Evolutionary conservation across 148 eudicot species (phyloP).

Genomic region (Cornus florida): DNA sequence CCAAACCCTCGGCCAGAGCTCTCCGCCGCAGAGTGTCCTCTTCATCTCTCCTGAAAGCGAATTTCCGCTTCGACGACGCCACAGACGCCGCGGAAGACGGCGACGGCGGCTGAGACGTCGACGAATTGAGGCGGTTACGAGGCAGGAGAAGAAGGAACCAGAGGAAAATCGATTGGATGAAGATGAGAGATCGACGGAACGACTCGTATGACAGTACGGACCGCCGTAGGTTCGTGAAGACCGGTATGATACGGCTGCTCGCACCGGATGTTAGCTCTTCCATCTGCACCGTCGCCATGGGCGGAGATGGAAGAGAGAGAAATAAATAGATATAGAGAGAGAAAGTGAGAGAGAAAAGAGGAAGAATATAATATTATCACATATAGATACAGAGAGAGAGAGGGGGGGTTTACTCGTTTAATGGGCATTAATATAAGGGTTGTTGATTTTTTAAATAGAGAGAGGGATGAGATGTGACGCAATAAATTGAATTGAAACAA

Average conservation of each 20-base stretch:
- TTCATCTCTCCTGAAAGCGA: constrained; percentile 50
- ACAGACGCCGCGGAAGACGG: constrained; percentile 26
- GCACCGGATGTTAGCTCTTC: constrained; percentile 97
- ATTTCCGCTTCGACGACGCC: constrained; percentile 29
- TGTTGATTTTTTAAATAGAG: neutral
- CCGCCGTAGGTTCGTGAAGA: constrained; percentile 49
- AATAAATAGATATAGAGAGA: neutral
- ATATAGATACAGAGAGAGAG: neutral
- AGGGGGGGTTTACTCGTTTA: neutral
- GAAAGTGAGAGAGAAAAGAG: neutral
- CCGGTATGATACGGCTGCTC: constrained; percentile 80
- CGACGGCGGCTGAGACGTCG: constrained; percentile 23
- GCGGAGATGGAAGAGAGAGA: constrained; percentile 3
- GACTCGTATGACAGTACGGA: constrained; percentile 47
- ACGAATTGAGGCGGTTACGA: constrained; percentile 29
- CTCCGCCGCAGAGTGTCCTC: constrained; percentile 79
- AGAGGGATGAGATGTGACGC: neutral
- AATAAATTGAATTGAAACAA: neutral
- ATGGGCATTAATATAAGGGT: neutral
- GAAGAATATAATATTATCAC: too few species aligned
- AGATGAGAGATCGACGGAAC: constrained; percentile 39
- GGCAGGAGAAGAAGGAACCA: constrained; percentile 64
- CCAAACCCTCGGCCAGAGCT: constrained; percentile 60
- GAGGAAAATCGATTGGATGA: constrained; percentile 68
- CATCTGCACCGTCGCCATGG: constrained; percentile 46